A percentile compares a stretch with the other conserved stretches of the same genome.
Evolutionary conservation across 805 yeast genomes (phyloP).

Genomic region (Starmerella floricola): DNA sequence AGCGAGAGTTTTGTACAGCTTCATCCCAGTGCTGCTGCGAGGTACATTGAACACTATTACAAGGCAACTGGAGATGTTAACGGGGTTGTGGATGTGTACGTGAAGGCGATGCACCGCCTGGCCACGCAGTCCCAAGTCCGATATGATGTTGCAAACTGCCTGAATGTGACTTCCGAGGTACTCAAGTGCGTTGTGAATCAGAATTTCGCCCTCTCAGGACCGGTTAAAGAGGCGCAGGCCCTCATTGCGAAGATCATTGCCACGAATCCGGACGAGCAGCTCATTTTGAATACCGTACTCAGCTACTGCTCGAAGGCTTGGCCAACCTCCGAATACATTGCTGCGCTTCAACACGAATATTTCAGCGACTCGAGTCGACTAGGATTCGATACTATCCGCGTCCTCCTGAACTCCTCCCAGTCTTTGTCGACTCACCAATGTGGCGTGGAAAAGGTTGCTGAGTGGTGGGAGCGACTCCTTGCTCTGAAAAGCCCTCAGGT

Average conservation of each 20-base stretch:
- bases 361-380: conserved; percentile 1
- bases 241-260: conserved; percentile 7
- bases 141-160: conserved; percentile 9
- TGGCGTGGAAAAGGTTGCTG: conserved; percentile 4
- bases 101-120: conserved; percentile 11
- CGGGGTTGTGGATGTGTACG: conserved; percentile 12
- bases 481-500: conserved; percentile 11
- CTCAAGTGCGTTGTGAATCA: conserved; percentile 11
- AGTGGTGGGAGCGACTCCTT: conserved; percentile 17
- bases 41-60: conserved; percentile 15
- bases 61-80: conserved; percentile 9
- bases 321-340: conserved; percentile 16
- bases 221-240: conserved; percentile 6
- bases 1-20: conserved; percentile 14
- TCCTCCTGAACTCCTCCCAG: conserved; percentile 17
- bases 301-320: conserved; percentile 18
- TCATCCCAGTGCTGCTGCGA: conserved; percentile 23
- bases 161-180: conserved; percentile 15
- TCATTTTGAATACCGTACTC: conserved; percentile 17
- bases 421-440: conserved; percentile 8
- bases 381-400: conserved; percentile 18
- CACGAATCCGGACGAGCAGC: conserved; percentile 5
- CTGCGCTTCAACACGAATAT: conserved; percentile 11
- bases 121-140: conserved; percentile 1
- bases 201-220: conserved; percentile 16